Percentiles rank a stretch among this genome's conserved stretches.
These are phyloP conservation scores for Pseudogymnoascus sp. DNA, from an alignment of 2,329 filamentous ascomycete genomes.

Conservation along the genomic window DNA sequence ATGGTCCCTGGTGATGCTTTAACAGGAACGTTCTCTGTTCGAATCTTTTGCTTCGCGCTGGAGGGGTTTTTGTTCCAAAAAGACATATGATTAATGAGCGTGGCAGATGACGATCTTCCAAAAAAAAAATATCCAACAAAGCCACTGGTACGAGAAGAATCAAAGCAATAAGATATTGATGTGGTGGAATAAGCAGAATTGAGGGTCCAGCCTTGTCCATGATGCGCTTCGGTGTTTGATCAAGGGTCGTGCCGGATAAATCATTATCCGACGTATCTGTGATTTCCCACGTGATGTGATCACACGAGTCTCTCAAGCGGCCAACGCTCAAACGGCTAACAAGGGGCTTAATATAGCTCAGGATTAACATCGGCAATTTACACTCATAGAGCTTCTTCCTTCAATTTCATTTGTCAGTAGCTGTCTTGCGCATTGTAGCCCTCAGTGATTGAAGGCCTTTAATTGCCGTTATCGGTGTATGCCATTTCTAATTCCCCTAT, in stretches of 20 bases:
- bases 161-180: slow-evolving; percentile 6
- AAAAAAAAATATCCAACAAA: slow-evolving; percentile 1
- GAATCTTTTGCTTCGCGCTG: slow-evolving; percentile 9
- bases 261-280: not conserved
- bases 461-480: not conserved
- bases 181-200: not conserved
- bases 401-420: too few species aligned
- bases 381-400: too few species aligned
- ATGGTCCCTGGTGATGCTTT: slow-evolving; percentile 3
- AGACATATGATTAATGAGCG: slow-evolving; percentile 11
- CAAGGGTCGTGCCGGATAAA: not conserved
- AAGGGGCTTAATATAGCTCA: not conserved
- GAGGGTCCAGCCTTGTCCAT: not conserved
- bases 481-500: not conserved
- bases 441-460: too few species aligned
- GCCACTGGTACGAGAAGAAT: not conserved
- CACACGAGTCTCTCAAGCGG: too few species aligned
- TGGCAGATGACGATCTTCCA: not conserved
- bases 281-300: not conserved
- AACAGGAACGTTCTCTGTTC: slow-evolving; percentile 6
- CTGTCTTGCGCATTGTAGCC: too few species aligned
- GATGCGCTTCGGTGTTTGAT: not conserved
- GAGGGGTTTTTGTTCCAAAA: slow-evolving; percentile 12
- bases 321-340: too few species aligned
- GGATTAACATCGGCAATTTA: too few species aligned